These are phyloP conservation scores for Penicillium silybi DNA, from an alignment of 495 filamentous ascomycete genomes.

Conservation along the genomic window DNA sequence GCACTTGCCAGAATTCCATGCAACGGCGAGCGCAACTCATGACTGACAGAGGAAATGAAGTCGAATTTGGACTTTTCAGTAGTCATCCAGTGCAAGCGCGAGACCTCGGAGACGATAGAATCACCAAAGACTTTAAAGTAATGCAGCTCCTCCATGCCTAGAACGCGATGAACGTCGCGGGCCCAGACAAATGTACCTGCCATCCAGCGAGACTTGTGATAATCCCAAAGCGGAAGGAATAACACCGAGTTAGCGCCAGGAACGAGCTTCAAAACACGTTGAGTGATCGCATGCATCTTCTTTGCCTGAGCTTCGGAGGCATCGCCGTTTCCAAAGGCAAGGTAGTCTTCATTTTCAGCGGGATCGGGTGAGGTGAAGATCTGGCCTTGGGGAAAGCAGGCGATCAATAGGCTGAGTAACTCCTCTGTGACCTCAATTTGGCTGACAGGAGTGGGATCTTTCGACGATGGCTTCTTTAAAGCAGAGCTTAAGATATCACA, in stretches of 20 bases:
- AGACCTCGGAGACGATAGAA: conserved; percentile 57
- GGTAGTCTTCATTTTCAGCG: neutral
- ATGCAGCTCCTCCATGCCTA: conserved; percentile 44
- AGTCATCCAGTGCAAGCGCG: conserved; percentile 45
- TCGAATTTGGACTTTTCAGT: conserved; percentile 60
- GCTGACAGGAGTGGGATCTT: neutral
- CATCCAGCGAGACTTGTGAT: conserved; percentile 59
- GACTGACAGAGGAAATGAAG: conserved; percentile 68
- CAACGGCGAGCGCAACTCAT: conserved; percentile 69
- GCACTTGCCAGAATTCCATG: conserved; percentile 64
- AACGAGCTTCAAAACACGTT: conserved; percentile 23
- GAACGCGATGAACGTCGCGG: conserved; percentile 38
- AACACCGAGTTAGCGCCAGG: conserved; percentile 52
- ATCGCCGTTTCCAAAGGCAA: neutral
- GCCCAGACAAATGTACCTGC: conserved; percentile 58
- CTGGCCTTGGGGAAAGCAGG: conserved; percentile 27
- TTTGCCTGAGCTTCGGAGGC: neutral
- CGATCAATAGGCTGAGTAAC: conserved; percentile 24
- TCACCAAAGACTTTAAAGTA: conserved; percentile 58
- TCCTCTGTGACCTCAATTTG: conserved; percentile 11
- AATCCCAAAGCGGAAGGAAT: conserved; percentile 61
- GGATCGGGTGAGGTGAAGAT: conserved; percentile 17
- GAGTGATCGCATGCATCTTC: conserved; percentile 1
- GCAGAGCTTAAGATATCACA: conserved; percentile 15
- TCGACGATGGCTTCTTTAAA: neutral